Evolutionary conservation across 208 protist species (phyloP).

Genomic region (Trypanosoma lewisi): DNA sequence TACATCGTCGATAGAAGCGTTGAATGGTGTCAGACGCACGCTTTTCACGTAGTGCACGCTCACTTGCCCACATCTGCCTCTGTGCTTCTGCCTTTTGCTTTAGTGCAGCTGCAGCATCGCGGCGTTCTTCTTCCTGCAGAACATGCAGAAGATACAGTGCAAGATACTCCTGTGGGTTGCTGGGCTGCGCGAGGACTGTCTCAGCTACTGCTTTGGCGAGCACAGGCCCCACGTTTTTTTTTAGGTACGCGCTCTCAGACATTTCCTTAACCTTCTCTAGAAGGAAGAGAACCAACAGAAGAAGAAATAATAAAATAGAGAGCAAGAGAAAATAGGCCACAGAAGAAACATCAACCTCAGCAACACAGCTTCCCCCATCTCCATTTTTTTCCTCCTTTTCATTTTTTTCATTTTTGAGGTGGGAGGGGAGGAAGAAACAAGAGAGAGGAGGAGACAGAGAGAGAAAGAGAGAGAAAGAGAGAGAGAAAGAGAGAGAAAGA

Average conservation of each 20-base stretch:
- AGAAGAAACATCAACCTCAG: too few relatives aligned
- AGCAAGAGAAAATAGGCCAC: too few relatives aligned
- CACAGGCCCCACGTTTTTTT: constrained; percentile 72
- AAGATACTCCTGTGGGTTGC: constrained; percentile 90
- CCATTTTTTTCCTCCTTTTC: too few relatives aligned
- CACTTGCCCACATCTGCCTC: constrained; percentile 52
- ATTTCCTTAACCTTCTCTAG: constrained; percentile 8
- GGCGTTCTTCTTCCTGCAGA: constrained; percentile 74
- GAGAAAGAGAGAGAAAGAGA: too few relatives aligned
- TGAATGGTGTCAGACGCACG: constrained; percentile 71
- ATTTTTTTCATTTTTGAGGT: neutral
- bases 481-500: too few relatives aligned
- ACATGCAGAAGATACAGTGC: constrained; percentile 86
- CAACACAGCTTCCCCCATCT: too few relatives aligned
- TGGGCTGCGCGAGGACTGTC: constrained; percentile 81
- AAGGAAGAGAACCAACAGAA: neutral
- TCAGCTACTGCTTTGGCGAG: constrained; percentile 89
- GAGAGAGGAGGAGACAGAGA: too few relatives aligned
- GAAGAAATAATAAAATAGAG: neutral
- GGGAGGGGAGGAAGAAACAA: neutral
- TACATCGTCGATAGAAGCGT: constrained; percentile 54
- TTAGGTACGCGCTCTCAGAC: constrained; percentile 89
- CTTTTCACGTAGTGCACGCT: constrained; percentile 61
- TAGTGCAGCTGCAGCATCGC: constrained; percentile 23
- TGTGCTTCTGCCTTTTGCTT: constrained; percentile 43